Evolutionary conservation across 768 basidiomycete species (phyloP).

Genomic region (Pleurotus tuoliensis): DNA sequence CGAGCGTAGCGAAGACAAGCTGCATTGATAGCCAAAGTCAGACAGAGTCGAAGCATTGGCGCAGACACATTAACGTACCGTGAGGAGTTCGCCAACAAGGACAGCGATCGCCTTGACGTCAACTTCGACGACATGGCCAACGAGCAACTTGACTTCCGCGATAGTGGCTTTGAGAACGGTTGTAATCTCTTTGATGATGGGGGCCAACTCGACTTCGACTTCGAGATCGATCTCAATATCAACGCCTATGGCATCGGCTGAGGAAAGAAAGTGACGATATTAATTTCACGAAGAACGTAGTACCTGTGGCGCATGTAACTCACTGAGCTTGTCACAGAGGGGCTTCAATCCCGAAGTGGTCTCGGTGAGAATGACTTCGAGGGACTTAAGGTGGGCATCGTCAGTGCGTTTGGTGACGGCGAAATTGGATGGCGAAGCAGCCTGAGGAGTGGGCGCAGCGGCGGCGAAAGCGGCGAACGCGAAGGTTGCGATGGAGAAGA

Average conservation of each 20-base stretch:
- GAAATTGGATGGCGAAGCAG: background rate
- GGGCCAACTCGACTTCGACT: conserved; percentile 7
- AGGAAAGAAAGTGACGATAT: background rate
- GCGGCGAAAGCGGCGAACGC: conserved; percentile 17
- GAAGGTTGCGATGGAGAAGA: conserved; percentile 18
- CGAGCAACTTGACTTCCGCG: conserved; percentile 13
- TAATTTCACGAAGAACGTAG: background rate
- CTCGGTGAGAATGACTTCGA: conserved; percentile 13
- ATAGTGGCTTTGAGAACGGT: conserved; percentile 12
- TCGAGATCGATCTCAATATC: conserved; percentile 12
- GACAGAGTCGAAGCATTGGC: background rate
- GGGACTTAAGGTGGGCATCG: background rate
- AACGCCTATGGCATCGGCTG: conserved; percentile 13
- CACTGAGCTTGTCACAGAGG: conserved; percentile 14
- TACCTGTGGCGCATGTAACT: background rate
- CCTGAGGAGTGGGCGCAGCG: conserved; percentile 10
- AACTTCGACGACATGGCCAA: conserved; percentile 12
- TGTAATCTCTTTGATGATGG: conserved; percentile 14
- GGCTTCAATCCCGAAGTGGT: conserved; percentile 9
- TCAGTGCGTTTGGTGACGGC: background rate
- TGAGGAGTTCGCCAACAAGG: conserved; percentile 16
- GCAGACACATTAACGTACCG: conserved; percentile 6
- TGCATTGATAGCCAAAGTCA: conserved; percentile 1
- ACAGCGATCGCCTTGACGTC: conserved; percentile 11
- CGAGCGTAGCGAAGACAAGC: conserved; percentile 17